A percentile compares a stretch with the other conserved stretches of the same genome.
phyloP scores from a whole-genome alignment of 2,329 filamentous ascomycete genomes.

The Ophiostoma tasmaniense region DNA sequence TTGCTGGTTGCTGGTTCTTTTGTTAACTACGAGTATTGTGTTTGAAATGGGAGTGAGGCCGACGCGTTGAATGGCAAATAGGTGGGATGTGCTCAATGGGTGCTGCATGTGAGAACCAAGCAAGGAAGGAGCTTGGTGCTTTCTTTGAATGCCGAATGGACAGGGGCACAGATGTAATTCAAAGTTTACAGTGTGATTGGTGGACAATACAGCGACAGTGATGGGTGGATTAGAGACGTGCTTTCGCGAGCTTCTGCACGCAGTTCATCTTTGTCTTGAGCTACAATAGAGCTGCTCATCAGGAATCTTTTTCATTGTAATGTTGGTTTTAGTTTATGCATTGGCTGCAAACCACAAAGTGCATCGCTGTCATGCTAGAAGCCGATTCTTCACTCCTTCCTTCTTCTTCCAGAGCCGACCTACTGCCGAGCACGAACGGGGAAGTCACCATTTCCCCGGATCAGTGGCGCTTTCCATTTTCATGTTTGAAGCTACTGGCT shows the following conservation, averaged over 20 bases:
- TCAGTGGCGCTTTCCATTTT: not conserved
- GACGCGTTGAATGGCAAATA: not conserved
- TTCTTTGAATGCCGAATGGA: not conserved
- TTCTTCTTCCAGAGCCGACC: not conserved
- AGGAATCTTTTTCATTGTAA: not conserved
- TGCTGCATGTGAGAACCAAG: not conserved
- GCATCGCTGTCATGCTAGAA: not conserved
- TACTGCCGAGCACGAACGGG: not conserved
- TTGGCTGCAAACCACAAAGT: not conserved
- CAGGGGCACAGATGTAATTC: not conserved
- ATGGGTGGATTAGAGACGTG: not conserved
- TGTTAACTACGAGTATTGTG: not conserved
- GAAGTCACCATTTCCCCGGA: not conserved
- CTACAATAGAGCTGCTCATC: not conserved
- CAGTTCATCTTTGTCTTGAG: no score
- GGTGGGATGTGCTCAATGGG: not conserved
- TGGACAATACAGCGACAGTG: not conserved
- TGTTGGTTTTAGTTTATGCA: not conserved
- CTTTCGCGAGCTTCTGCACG: not conserved
- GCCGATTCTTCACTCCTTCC: not conserved
- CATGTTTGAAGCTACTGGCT: not conserved
- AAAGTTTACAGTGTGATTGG: not conserved
- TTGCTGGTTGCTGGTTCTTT: no score
- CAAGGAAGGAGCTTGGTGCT: not conserved
- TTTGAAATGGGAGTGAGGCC: not conserved